These are phyloP conservation scores for Malania oleifera DNA, from an alignment of 164 flowering plant species.

Conservation along the genomic window DNA sequence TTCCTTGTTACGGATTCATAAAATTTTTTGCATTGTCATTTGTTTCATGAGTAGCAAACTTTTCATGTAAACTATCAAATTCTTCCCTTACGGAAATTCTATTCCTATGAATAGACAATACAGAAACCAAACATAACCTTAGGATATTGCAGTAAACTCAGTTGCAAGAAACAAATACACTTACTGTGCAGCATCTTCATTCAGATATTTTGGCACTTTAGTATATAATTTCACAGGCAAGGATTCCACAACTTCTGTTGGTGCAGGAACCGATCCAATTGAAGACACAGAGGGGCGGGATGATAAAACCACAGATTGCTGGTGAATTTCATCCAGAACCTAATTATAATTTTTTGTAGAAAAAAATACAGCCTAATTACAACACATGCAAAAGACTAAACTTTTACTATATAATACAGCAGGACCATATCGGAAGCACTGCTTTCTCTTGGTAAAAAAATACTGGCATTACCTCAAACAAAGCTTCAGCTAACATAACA, in stretches of 20 bases:
- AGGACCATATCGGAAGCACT: neutral
- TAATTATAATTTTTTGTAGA: conserved; percentile 40
- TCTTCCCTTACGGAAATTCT: too few relatives aligned
- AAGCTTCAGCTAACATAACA: conserved; percentile 94
- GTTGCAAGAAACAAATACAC: conserved; percentile 20
- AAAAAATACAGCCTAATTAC: conserved; percentile 79
- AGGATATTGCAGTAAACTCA: neutral
- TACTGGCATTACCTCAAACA: conserved; percentile 69
- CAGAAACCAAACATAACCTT: neutral
- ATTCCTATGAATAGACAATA: too few relatives aligned
- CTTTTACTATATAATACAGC: conserved; percentile 5
- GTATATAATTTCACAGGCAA: conserved; percentile 61
- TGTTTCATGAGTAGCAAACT: too few relatives aligned
- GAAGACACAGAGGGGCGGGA: conserved; percentile 83
- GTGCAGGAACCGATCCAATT: conserved; percentile 92
- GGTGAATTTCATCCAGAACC: conserved; percentile 99
- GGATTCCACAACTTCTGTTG: conserved; percentile 80
- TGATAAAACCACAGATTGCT: conserved; percentile 90
- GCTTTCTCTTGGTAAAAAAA: neutral
- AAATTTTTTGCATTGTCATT: too few relatives aligned
- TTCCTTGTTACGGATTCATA: too few relatives aligned
- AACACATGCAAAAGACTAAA: conserved; percentile 21
- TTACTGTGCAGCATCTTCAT: conserved; percentile 83
- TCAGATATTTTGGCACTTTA: conserved; percentile 45
- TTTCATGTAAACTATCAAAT: too few relatives aligned